Evolutionary conservation across 2,329 filamentous ascomycete genomes (phyloP).

Genomic region (Phyllosticta capitalensis): DNA sequence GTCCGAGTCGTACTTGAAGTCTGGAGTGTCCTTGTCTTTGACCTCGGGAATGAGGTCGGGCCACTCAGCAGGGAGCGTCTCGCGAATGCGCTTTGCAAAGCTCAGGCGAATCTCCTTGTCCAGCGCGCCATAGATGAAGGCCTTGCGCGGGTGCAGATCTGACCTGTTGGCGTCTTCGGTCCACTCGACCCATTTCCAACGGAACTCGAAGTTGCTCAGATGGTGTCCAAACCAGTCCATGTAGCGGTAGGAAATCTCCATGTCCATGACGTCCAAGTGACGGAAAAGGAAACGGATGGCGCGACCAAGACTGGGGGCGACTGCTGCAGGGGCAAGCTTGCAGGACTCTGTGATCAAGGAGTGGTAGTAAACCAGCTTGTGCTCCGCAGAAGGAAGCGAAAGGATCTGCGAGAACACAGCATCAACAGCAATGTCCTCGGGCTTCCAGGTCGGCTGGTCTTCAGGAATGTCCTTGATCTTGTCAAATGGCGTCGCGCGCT

Average conservation of each 20-base stretch:
- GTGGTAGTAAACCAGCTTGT: conserved; percentile 96
- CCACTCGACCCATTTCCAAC: conserved; percentile 99
- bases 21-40: conserved; percentile 91
- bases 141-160: conserved; percentile 75
- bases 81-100: conserved; percentile 92
- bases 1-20: conserved; percentile 79
- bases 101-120: conserved; percentile 96
- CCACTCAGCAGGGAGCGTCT: conserved; percentile 79
- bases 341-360: conserved; percentile 89
- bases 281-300: conserved; percentile 89
- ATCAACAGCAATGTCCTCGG: conserved; percentile 94
- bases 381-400: conserved; percentile 74
- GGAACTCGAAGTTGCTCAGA: conserved; percentile 96
- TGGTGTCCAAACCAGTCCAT: conserved; percentile 98
- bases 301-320: conserved; percentile 84
- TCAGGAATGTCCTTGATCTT: conserved; percentile 60
- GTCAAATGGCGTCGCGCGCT: conserved; percentile 87
- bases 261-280: conserved; percentile 70
- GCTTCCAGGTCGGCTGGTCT: conserved; percentile 80
- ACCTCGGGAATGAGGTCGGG: conserved; percentile 70
- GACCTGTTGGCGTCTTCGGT: conserved; percentile 72
- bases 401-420: conserved; percentile 94
- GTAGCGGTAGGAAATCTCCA: conserved; percentile 80
- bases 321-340: conserved; percentile 91
- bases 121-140: conserved; percentile 80